Conservation (phyloP, 139 green algal species). For the Chlamydomonas sp. region DNA sequence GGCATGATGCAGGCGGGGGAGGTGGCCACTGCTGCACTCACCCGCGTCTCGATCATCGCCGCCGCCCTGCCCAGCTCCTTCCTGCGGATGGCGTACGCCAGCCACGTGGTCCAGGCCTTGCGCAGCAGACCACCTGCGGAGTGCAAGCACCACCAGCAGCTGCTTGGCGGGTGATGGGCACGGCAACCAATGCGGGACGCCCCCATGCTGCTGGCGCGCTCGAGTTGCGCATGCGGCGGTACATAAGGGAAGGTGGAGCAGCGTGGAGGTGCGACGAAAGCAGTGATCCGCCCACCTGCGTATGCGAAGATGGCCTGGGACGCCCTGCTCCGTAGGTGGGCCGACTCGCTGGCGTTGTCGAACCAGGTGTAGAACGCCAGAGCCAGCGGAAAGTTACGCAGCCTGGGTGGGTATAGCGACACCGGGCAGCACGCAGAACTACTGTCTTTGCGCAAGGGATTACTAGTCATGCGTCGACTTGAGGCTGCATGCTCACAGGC, state of each 20-base stretch:
- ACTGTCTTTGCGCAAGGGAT: neutral
- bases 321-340: constrained; percentile 7
- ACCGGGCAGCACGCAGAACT: neutral
- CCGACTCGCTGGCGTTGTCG: constrained; percentile 17
- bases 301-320: constrained; percentile 14
- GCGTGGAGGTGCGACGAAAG: neutral
- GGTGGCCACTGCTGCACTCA: no score
- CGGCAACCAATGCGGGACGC: no score
- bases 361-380: constrained; percentile 60
- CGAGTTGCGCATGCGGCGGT: no score
- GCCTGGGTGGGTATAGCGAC: neutral
- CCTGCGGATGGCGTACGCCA: constrained; percentile 1
- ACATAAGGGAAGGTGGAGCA: neutral
- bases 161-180: no score
- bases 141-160: no score
- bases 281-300: constrained; percentile 4
- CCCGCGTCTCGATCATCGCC: neutral
- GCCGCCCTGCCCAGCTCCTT: neutral
- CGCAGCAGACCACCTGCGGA: constrained; percentile 32
- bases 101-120: constrained; percentile 37
- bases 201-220: no score
- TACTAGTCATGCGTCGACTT: neutral
- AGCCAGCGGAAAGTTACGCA: constrained; percentile 34
- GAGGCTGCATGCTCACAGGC: no score
- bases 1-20: no score